These are phyloP conservation scores for Linderina pennispora DNA, from an alignment of 192 early-diverging fungal species.

Conservation along the genomic window DNA sequence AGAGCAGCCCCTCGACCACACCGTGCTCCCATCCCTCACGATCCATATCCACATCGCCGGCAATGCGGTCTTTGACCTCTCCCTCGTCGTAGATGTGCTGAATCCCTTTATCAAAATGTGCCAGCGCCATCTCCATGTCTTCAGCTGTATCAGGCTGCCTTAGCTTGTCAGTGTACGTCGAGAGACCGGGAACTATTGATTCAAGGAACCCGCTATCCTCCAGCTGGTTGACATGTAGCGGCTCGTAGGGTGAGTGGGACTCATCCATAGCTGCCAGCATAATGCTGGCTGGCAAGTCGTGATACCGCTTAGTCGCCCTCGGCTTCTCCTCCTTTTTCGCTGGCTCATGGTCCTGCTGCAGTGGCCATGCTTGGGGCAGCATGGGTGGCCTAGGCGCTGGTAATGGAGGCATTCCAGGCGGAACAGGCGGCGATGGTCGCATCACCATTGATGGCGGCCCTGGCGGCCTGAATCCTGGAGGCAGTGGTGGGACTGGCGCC, in stretches of 20 bases:
- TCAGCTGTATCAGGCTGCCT: slow-evolving; percentile 3
- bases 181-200: slow-evolving; percentile 10
- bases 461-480: background rate
- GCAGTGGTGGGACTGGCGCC: background rate
- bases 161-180: background rate
- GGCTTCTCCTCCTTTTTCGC: background rate
- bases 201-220: slow-evolving; percentile 20
- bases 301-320: slow-evolving; percentile 4
- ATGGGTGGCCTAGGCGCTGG: no score
- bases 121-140: slow-evolving; percentile 16
- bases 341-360: no score
- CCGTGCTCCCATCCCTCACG: slow-evolving; percentile 29
- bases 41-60: slow-evolving; percentile 7
- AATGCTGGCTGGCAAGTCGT: slow-evolving; percentile 23
- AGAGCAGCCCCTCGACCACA: slow-evolving; percentile 19
- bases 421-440: no score
- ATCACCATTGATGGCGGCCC: no score
- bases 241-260: slow-evolving; percentile 9
- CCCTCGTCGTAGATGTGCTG: slow-evolving; percentile 28
- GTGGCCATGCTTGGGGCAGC: no score
- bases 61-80: slow-evolving; percentile 13
- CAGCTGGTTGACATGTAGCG: slow-evolving; percentile 5
- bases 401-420: no score
- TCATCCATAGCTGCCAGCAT: slow-evolving; percentile 13
- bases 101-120: slow-evolving; percentile 20